Evolutionary conservation across 805 yeast genomes (phyloP), one percentile per base, ranked within the genome.

Genomic region (Saccharomyces mikatae): DNA sequence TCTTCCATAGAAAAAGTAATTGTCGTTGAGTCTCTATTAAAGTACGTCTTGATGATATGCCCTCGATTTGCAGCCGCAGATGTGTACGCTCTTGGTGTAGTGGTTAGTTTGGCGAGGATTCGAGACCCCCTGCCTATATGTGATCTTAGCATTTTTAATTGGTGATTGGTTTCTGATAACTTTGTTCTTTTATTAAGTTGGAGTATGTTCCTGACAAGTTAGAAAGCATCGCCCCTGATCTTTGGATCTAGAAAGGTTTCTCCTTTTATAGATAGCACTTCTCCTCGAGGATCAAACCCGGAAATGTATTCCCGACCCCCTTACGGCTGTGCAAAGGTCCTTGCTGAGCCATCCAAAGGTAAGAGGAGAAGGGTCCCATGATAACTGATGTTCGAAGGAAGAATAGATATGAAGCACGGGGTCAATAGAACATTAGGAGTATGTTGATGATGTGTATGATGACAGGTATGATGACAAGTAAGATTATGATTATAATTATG

Each of bases 21-120:
- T 6, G 65, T 62, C 5, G 66, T 65, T 2, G 66, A 62, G 4
- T 62, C 63, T 17, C 58, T 55, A 41, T 55, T 58, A 48, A 59
- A 62, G 13, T n/a, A 36, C 24, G 44, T 36, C 24, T 36, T 36
- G 44, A 36, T 36, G 44, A 36, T 36, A 9, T 36, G 44, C 6
- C 44, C 44, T 11, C 24, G 10, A 17, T 9, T 17, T 17, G 44
- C 44, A 8, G 44, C 22, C 44, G 44, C 44, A 36, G 44, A 36
- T 36, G 44, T n/a, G 44, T 36, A 36, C 11, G 24, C 10, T 11
- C 44, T 36, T 36, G 44, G 44, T 9, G 44, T 36, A 17, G 24
- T 36, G 22, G 24, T 36, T 17, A 36, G 17, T 17, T 17, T 36
- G 22, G 44, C 24, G 11, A 36, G 44, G 24, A 36, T 36, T 17